Conservation (phyloP, 163 green algal genomes). For the Volvox carteri region DNA sequence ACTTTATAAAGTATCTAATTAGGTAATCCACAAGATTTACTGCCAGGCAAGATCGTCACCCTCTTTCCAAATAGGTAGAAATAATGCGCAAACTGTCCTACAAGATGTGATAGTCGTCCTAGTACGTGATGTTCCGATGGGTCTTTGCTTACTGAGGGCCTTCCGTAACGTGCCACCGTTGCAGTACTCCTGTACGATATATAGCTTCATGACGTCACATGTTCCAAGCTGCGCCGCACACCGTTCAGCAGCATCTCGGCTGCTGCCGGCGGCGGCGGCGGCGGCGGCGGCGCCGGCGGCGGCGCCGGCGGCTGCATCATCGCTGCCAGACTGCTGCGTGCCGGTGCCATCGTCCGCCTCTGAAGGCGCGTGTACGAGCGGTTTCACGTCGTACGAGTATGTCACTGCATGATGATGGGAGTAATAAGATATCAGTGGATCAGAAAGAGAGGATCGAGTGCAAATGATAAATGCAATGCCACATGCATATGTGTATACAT, state of each 20-base stretch:
- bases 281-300: neutral
- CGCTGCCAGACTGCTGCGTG: neutral
- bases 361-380: neutral
- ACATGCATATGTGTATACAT: no score
- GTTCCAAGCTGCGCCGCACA: neutral
- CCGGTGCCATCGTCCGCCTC: neutral
- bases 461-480: no score
- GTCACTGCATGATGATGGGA: neutral
- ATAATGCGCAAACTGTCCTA: no score
- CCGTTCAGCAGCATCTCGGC: neutral
- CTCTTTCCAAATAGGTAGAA: no score
- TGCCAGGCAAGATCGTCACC: no score
- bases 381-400: conserved; percentile 12
- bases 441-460: neutral
- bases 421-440: neutral
- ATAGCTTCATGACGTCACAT: neutral
- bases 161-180: neutral
- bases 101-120: no score
- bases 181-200: conserved; percentile 36
- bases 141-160: neutral
- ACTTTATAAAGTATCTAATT: no score
- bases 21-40: no score
- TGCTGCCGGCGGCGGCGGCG: no score
- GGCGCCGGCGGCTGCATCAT: neutral
- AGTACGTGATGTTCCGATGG: no score